phyloP scores from a whole-genome alignment of 2,329 filamentous ascomycete genomes.

The Graphilbum fragrans region DNA sequence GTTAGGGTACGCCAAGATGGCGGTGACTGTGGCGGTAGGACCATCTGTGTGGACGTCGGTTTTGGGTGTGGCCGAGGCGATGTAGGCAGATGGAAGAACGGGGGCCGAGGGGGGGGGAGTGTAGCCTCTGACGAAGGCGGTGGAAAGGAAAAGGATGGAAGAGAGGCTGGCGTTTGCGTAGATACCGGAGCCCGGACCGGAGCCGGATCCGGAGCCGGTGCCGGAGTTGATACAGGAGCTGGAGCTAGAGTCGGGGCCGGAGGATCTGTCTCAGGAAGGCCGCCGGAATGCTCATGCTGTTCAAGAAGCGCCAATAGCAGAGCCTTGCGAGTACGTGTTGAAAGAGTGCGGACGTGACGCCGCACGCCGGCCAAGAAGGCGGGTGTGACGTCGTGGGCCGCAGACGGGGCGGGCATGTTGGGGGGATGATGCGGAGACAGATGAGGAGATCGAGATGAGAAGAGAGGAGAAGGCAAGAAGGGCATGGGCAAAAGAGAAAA shows the following conservation, averaged over 20 bases:
- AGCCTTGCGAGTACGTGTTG: slow-evolving; percentile 18
- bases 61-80: too few relatives aligned
- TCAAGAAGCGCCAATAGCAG: slow-evolving; percentile 20
- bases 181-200: neutral
- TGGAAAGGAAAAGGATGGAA: neutral
- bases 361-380: slow-evolving; percentile 16
- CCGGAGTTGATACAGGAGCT: neutral
- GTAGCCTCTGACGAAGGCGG: too few relatives aligned
- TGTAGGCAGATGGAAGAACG: too few relatives aligned
- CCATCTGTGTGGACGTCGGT: too few relatives aligned
- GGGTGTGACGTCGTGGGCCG: slow-evolving; percentile 3
- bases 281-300: slow-evolving; percentile 12
- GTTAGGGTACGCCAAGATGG: too few relatives aligned
- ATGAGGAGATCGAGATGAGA: neutral
- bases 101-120: too few relatives aligned
- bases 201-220: neutral
- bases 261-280: neutral
- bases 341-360: slow-evolving; percentile 19
- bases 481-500: neutral
- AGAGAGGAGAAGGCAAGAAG: neutral
- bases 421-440: too few relatives aligned
- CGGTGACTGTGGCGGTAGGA: neutral
- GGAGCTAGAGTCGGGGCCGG: neutral
- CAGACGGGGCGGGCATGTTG: neutral
- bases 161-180: neutral